phyloP scores from a whole-genome alignment of 768 basidiomycete species.

The Agaricus subrufescens region DNA sequence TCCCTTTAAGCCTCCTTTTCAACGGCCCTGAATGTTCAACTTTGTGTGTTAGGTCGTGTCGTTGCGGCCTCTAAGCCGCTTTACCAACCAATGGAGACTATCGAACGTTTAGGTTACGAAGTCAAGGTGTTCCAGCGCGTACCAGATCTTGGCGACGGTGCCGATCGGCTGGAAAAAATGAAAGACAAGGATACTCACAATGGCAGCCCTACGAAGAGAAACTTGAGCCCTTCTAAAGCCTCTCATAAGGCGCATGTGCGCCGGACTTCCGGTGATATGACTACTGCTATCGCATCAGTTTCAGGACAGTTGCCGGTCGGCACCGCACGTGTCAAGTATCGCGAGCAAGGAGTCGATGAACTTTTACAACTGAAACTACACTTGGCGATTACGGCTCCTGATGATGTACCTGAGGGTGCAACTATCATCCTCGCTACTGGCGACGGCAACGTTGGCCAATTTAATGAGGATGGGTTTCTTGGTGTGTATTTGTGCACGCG shows the following conservation, averaged over 20 bases:
- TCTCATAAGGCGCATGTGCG: constrained; percentile 14
- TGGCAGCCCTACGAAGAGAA: constrained; percentile 11
- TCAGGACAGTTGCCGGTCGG: constrained; percentile 15
- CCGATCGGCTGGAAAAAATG: constrained; percentile 7
- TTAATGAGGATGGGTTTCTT: constrained; percentile 89
- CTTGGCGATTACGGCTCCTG: constrained; percentile 72
- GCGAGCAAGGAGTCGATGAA: constrained; percentile 95
- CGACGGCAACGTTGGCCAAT: constrained; percentile 89
- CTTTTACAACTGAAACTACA: constrained; percentile 89
- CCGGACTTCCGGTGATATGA: constrained; percentile 21
- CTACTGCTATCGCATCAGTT: constrained; percentile 11
- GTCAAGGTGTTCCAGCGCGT: constrained; percentile 67
- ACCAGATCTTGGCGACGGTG: constrained; percentile 47
- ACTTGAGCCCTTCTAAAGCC: not conserved
- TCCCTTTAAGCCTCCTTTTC: not conserved
- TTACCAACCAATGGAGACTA: constrained; percentile 75
- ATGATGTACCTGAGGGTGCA: constrained; percentile 57
- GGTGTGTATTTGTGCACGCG: constrained; percentile 26
- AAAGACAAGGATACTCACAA: constrained; percentile 18
- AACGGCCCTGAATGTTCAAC: not conserved
- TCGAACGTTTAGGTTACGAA: constrained; percentile 71
- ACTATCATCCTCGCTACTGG: constrained; percentile 93
- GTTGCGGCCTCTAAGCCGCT: constrained; percentile 80
- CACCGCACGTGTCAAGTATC: constrained; percentile 49
- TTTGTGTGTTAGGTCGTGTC: constrained; percentile 41